Conservation (phyloP, 2,329 filamentous ascomycete genomes). For the Thermoascus crustaceus region DNA sequence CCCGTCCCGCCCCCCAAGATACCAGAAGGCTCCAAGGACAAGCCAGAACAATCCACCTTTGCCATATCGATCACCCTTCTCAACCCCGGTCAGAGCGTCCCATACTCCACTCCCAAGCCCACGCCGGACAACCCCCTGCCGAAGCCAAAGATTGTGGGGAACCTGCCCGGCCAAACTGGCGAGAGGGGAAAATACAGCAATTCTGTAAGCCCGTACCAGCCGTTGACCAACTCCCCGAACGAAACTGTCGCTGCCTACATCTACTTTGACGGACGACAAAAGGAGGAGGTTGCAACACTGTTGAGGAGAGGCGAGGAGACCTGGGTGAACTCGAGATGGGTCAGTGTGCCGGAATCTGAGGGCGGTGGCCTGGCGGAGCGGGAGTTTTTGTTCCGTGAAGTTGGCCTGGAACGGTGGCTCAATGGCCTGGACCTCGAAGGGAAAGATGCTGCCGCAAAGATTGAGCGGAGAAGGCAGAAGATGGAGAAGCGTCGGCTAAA, state of each 20-base stretch:
- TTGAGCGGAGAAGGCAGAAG: constrained; percentile 54
- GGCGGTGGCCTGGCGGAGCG: constrained; percentile 91
- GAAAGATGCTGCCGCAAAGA: constrained; percentile 78
- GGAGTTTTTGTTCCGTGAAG: constrained; percentile 94
- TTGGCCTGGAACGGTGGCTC: constrained; percentile 90
- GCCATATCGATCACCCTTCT: constrained; percentile 96
- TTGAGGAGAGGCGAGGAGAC: constrained; percentile 91
- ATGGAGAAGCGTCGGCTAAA: constrained; percentile 82
- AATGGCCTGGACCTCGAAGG: constrained; percentile 94
- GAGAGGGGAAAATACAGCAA: constrained; percentile 48
- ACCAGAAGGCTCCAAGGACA: constrained; percentile 58
- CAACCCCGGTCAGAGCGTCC: constrained; percentile 78
- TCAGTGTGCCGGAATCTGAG: constrained; percentile 82
- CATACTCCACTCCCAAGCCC: constrained; percentile 82
- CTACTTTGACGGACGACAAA: constrained; percentile 90
- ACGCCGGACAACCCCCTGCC: constrained; percentile 70
- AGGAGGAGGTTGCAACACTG: constrained; percentile 94
- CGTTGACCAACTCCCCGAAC: constrained; percentile 84
- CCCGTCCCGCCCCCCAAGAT: constrained; percentile 85
- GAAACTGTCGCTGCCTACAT: constrained; percentile 98
- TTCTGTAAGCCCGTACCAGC: constrained; percentile 74
- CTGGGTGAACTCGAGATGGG: constrained; percentile 98
- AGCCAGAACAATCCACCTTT: constrained; percentile 89
- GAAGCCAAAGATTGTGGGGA: constrained; percentile 71
- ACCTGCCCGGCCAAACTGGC: constrained; percentile 48